phyloP scores from a whole-genome alignment of 495 filamentous ascomycete genomes.

The Daldinia decipiens region DNA sequence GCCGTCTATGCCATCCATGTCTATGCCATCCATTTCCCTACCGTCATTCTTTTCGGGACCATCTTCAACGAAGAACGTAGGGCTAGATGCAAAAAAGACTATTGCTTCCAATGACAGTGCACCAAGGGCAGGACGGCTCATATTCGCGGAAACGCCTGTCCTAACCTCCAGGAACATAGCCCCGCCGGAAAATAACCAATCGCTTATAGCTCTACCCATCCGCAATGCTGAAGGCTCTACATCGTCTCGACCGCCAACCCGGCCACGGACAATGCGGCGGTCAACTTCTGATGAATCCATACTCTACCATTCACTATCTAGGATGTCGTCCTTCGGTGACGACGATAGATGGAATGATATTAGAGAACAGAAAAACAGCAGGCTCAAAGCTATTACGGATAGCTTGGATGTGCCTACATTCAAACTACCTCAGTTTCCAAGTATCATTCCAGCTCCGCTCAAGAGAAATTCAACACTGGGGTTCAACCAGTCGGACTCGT shows the following conservation, averaged over 20 bases:
- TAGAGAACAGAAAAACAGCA: constrained; percentile 81
- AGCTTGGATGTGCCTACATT: constrained; percentile 80
- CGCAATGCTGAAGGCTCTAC: constrained; percentile 28
- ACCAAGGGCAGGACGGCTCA: constrained; percentile 44
- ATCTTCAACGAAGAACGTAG: constrained; percentile 37
- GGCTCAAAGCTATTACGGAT: constrained; percentile 91
- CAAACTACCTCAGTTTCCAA: constrained; percentile 71
- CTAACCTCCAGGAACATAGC: constrained; percentile 33
- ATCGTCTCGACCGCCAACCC: constrained; percentile 39
- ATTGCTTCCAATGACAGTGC: constrained; percentile 21
- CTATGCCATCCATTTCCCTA: constrained; percentile 63
- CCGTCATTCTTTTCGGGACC: constrained; percentile 60
- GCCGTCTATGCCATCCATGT: constrained; percentile 26
- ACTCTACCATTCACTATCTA: constrained; percentile 72
- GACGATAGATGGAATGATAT: constrained; percentile 85
- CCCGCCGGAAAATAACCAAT: constrained; percentile 49
- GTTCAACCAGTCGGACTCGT: constrained; percentile 38
- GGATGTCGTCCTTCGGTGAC: constrained; percentile 84
- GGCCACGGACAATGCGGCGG: constrained; percentile 60
- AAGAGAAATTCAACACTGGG: constrained; percentile 46
- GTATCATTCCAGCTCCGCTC: constrained; percentile 59
- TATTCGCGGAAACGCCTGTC: constrained; percentile 36
- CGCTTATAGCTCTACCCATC: constrained; percentile 47
- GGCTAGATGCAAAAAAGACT: constrained; percentile 35
- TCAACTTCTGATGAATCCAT: constrained; percentile 81